These are phyloP conservation scores for Starmerella powellii DNA, from an alignment of 805 yeast genomes.

Conservation along the genomic window DNA sequence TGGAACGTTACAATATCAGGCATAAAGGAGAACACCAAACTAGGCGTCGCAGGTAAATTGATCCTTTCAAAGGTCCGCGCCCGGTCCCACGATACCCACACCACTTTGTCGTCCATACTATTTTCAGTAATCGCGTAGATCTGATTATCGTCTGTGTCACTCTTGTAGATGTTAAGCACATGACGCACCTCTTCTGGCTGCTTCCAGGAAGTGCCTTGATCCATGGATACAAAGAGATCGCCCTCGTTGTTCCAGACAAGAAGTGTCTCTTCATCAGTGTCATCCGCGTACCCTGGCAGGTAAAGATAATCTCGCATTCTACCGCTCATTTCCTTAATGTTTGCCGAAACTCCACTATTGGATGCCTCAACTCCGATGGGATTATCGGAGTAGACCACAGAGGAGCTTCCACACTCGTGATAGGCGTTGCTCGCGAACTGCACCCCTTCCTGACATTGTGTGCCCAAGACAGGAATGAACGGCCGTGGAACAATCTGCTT, in stretches of 20 bases:
- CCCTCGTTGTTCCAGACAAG: slow-evolving; percentile 45
- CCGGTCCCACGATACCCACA: slow-evolving; percentile 56
- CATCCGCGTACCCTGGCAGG: slow-evolving; percentile 42
- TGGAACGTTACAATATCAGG: slow-evolving; percentile 46
- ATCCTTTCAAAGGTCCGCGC: slow-evolving; percentile 43
- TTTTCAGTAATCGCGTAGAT: slow-evolving; percentile 42
- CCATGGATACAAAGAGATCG: slow-evolving; percentile 51
- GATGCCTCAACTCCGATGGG: too few relatives aligned
- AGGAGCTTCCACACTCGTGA: too few relatives aligned
- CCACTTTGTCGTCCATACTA: slow-evolving; percentile 36
- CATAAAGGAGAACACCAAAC: slow-evolving; percentile 25
- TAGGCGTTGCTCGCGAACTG: too few relatives aligned
- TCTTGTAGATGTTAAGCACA: slow-evolving; percentile 40
- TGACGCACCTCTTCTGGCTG: neutral
- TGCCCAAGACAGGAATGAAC: too few relatives aligned
- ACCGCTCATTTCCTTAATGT: slow-evolving; percentile 38
- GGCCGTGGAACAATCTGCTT: too few relatives aligned
- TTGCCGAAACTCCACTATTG: neutral
- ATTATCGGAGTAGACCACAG: too few relatives aligned
- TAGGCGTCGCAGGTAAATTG: slow-evolving; percentile 42
- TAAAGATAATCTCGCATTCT: slow-evolving; percentile 45
- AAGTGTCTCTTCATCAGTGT: slow-evolving; percentile 47
- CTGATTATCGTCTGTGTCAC: slow-evolving; percentile 47
- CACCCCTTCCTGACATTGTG: too few relatives aligned
- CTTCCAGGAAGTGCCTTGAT: slow-evolving; percentile 47